Evolutionary conservation across 768 basidiomycete genomes (phyloP).

Genomic region (Mycena vitilis): DNA sequence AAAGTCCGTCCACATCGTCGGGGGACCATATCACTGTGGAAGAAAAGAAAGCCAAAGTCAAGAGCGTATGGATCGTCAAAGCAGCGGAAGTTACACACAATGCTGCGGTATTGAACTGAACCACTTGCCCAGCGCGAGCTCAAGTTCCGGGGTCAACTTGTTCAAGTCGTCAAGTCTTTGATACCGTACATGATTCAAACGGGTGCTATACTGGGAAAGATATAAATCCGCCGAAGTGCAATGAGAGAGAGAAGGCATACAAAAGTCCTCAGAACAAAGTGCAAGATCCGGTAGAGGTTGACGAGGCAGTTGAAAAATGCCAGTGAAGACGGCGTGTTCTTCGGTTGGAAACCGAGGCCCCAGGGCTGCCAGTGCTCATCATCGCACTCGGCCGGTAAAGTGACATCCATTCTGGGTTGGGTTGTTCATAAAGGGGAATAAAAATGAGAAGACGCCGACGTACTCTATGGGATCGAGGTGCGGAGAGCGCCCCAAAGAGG

Average conservation of each 20-base stretch:
- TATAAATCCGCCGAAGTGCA: background rate
- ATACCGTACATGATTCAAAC: background rate
- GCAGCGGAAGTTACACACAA: background rate
- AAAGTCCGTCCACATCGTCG: background rate
- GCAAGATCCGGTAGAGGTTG: background rate
- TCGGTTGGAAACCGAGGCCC: background rate
- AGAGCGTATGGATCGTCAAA: background rate
- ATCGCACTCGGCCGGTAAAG: background rate
- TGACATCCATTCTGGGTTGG: background rate
- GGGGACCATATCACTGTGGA: background rate
- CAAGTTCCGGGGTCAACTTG: background rate
- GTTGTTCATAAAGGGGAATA: background rate
- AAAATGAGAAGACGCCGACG: background rate
- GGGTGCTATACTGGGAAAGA: background rate
- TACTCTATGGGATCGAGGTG: slow-evolving; percentile 1
- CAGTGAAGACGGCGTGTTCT: background rate
- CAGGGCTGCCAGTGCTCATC: background rate
- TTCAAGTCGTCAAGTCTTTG: background rate
- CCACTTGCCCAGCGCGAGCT: background rate
- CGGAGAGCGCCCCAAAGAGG: background rate
- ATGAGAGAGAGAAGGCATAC: background rate
- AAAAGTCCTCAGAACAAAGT: background rate
- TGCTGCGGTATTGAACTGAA: background rate
- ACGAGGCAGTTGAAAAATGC: background rate
- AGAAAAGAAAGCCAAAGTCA: background rate